Evolutionary conservation across 2,329 filamentous ascomycete genomes (phyloP).

Genomic region (Trichoderma atroviride): DNA sequence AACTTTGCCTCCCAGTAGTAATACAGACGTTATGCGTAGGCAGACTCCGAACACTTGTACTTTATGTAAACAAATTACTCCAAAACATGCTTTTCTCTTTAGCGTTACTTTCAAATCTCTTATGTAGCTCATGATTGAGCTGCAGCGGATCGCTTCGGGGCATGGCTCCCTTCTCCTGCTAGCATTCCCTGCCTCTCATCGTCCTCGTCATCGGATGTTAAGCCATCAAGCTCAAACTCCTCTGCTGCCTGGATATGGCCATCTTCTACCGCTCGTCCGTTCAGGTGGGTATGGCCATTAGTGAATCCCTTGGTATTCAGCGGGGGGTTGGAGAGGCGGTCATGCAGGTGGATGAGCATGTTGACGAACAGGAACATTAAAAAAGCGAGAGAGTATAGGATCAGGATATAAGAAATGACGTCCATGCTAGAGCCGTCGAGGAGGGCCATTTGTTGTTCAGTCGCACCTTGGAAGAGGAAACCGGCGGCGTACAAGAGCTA

Average conservation of each 20-base stretch:
- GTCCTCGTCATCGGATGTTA: constrained; percentile 87
- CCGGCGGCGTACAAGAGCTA: constrained; percentile 89
- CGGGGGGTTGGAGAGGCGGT: constrained; percentile 55
- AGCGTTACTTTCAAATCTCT: not conserved
- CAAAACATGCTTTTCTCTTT: not conserved
- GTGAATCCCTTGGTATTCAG: constrained; percentile 41
- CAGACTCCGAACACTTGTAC: constrained; percentile 11
- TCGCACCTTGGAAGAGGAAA: constrained; percentile 97
- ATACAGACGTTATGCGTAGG: constrained; percentile 19
- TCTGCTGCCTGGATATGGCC: constrained; percentile 75
- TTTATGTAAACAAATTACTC: not conserved
- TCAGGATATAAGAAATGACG: constrained; percentile 88
- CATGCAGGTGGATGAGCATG: constrained; percentile 83
- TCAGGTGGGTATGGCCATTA: constrained; percentile 41
- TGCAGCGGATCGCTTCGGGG: constrained; percentile 4
- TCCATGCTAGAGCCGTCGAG: constrained; percentile 75
- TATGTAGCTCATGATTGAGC: not conserved
- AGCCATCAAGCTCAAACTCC: constrained; percentile 88
- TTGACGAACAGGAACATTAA: constrained; percentile 89
- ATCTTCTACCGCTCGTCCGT: constrained; percentile 48
- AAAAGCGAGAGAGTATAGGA: constrained; percentile 88
- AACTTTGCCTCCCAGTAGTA: not conserved
- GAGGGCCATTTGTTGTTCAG: constrained; percentile 90
- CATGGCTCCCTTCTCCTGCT: constrained; percentile 5
- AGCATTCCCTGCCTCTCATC: constrained; percentile 50